These are phyloP conservation scores for Panicum hallii DNA, from an alignment of 202 grass and related monocot species.

Conservation along the genomic window DNA sequence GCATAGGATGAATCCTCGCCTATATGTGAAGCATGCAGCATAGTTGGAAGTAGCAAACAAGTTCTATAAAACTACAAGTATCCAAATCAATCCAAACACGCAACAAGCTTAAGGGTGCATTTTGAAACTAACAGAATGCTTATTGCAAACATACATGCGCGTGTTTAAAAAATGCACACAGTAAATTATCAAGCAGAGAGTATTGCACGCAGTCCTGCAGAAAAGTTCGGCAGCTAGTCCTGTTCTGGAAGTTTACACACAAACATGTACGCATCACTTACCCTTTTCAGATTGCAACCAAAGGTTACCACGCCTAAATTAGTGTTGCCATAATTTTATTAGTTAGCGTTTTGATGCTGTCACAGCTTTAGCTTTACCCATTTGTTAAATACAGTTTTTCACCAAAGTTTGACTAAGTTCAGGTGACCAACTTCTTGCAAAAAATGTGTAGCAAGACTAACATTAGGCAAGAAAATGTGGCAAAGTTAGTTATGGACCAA, in stretches of 20 bases:
- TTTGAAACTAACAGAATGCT: not conserved
- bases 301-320: not conserved
- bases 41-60: not conserved
- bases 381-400: not conserved
- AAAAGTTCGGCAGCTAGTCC: not conserved
- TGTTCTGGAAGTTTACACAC: not conserved
- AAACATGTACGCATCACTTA: slow-evolving; percentile 1
- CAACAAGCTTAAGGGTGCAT: slow-evolving; percentile 11
- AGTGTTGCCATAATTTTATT: not conserved
- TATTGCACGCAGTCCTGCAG: not conserved
- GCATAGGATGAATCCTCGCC: slow-evolving; percentile 82
- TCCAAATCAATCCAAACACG: not conserved
- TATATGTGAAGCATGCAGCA: slow-evolving; percentile 35
- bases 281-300: not conserved
- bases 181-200: not conserved
- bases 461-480: not conserved
- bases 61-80: not conserved
- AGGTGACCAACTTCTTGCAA: slow-evolving; percentile 2
- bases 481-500: slow-evolving; percentile 1
- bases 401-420: not conserved
- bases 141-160: not conserved
- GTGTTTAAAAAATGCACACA: not conserved
- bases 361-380: not conserved
- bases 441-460: not conserved
- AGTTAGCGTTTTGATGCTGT: not conserved